phyloP scores from a whole-genome alignment of 352 stramenopile genomes.

The Pythium rishiriense region DNA sequence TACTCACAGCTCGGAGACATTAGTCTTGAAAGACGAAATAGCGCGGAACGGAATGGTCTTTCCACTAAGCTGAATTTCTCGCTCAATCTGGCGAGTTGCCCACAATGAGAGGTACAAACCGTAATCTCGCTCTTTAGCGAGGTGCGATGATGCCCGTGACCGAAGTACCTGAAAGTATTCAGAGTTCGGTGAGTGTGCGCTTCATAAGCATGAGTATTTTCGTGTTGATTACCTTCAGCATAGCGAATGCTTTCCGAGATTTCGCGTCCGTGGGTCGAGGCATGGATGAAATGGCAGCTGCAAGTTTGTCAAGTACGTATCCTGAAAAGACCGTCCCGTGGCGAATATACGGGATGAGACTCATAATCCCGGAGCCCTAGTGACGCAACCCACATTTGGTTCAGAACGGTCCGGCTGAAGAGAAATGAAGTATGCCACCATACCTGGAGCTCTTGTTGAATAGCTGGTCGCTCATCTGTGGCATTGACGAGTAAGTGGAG shows the following conservation, averaged over 20 bases:
- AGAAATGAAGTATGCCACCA: background rate
- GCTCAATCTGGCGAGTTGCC: conserved; percentile 14
- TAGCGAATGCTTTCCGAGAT: conserved; percentile 59
- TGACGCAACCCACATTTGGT: background rate
- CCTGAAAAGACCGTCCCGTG: conserved; percentile 64
- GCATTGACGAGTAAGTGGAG: conserved; percentile 45
- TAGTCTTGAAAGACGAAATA: conserved; percentile 20
- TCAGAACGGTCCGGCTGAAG: background rate
- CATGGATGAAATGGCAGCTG: conserved; percentile 36
- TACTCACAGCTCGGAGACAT: conserved; percentile 21
- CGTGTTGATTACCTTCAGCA: conserved; percentile 44
- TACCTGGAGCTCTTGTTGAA: conserved; percentile 67
- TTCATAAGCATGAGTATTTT: background rate
- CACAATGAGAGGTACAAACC: conserved; percentile 42
- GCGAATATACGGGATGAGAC: conserved; percentile 74
- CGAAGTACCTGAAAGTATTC: conserved; percentile 50
- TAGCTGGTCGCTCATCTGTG: conserved; percentile 47
- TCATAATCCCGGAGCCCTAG: conserved; percentile 59
- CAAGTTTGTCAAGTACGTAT: conserved; percentile 49
- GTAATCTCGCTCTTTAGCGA: conserved; percentile 73
- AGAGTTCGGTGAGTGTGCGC: background rate
- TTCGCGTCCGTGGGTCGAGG: conserved; percentile 39
- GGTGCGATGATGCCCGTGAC: conserved; percentile 54
- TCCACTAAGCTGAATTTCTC: conserved; percentile 7
- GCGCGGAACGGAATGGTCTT: conserved; percentile 8